Percentiles rank a stretch among this genome's conserved stretches.
Conservation (phyloP, 2,329 filamentous ascomycete species). For the Ceratocystis albifundus region DNA sequence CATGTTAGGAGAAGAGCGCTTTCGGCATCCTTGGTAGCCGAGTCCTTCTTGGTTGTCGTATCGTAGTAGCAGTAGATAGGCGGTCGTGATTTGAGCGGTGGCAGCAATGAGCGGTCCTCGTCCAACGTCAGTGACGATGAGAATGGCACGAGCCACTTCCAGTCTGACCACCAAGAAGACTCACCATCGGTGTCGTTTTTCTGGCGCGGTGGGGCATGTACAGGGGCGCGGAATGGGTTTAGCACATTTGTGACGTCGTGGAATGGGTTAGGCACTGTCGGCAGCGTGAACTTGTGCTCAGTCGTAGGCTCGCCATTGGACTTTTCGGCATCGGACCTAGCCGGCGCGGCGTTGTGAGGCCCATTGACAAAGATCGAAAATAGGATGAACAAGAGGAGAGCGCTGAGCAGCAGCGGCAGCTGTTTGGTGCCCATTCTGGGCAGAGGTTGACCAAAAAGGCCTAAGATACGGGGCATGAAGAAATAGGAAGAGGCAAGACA, state of each 20-base stretch:
- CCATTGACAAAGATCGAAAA: conserved; percentile 41
- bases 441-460: conserved; percentile 38
- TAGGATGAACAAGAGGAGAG: conserved; percentile 43
- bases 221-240: conserved; percentile 57
- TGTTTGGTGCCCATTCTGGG: conserved; percentile 43
- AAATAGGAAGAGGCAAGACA: background rate
- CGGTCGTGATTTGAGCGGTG: conserved; percentile 57
- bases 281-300: conserved; percentile 41
- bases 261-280: conserved; percentile 35
- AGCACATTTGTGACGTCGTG: conserved; percentile 38
- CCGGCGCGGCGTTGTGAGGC: conserved; percentile 2
- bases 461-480: conserved; percentile 35
- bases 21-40: conserved; percentile 57
- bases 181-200: conserved; percentile 68
- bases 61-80: conserved; percentile 90
- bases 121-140: conserved; percentile 70
- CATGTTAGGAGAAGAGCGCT: conserved; percentile 71
- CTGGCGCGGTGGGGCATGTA: conserved; percentile 62
- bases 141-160: conserved; percentile 78
- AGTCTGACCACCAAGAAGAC: conserved; percentile 76
- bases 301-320: conserved; percentile 23
- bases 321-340: background rate
- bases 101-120: conserved; percentile 71
- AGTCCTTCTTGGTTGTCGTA: conserved; percentile 48
- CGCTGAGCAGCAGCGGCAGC: conserved; percentile 41